Evolutionary conservation across 2,329 filamentous ascomycete species (phyloP).

Genomic region (Talaromyces pinophilus): DNA sequence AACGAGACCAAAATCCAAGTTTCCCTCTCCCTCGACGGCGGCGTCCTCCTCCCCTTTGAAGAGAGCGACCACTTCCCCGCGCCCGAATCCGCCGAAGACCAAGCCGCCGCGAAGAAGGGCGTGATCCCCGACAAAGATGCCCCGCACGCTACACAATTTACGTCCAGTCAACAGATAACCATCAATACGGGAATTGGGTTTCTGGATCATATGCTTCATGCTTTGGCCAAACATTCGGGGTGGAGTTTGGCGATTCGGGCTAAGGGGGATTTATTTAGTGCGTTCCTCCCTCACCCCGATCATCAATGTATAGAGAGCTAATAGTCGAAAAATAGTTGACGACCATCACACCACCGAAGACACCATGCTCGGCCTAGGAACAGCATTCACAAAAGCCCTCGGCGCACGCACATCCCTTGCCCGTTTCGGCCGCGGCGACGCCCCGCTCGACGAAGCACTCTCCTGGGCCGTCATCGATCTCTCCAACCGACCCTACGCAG

Average conservation of each 20-base stretch:
- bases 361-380: constrained; percentile 84
- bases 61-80: constrained; percentile 59
- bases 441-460: constrained; percentile 91
- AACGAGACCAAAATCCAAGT: constrained; percentile 98
- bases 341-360: constrained; percentile 99
- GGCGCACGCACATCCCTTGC: constrained; percentile 77
- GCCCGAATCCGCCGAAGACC: constrained; percentile 57
- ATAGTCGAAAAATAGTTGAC: constrained; percentile 64
- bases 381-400: constrained; percentile 79
- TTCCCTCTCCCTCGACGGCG: constrained; percentile 90
- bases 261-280: constrained; percentile 88
- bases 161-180: constrained; percentile 79
- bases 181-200: constrained; percentile 95
- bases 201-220: constrained; percentile 98
- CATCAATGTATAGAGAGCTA: not conserved
- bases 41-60: constrained; percentile 54
- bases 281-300: constrained; percentile 35
- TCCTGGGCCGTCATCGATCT: constrained; percentile 93
- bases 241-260: constrained; percentile 86
- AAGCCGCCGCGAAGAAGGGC: constrained; percentile 52
- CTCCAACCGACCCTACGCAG: constrained; percentile 83
- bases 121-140: constrained; percentile 49
- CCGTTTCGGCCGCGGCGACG: constrained; percentile 88
- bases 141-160: constrained; percentile 79
- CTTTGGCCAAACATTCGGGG: constrained; percentile 90